Evolutionary conservation across 192 early-diverging fungal genomes (phyloP), one percentile per base, ranked within the genome.

Genomic region (Diversispora epigaea): DNA sequence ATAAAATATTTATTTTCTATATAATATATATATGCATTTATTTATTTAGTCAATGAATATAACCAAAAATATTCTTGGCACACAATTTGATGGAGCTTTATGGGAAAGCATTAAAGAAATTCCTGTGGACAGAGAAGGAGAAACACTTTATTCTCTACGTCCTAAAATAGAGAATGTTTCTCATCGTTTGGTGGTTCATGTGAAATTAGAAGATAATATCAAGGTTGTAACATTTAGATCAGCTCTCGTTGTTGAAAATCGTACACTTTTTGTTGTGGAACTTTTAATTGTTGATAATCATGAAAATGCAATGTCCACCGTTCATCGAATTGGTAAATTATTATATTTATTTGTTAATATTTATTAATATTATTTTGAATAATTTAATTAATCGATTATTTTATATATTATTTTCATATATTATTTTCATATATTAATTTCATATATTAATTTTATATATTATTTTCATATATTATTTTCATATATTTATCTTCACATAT

Each of bases 71-170:
- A 87, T 88, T 70, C 77, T 98, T 12, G 94, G 91, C 39, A 76
- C 97, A 14, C 95, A 96, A 81, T 87, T 97, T 64, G 82, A 93
- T 63, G 92, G 93, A 19, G 88, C 91, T 3, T 80, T 85, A 69
- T 97, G 96, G 95, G 96, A 99, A 80, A 93, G 92, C 75, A 83
- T 98, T 50, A 95, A 94, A 65, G 90, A 90, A 10, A 89, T 98
- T 54, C 80, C 89, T 63, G 93, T 99, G 2, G 98, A 99, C 79
- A 84, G 91, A 22, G 96, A 98, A 81, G 94, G 94, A 6, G 85
- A 87, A 41, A 87, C 87, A 64, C 78, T 93, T 45, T 95, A 97
- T 76, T 79, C 90, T 21, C 79, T 99, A 68, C 85, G 93, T 56
- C 97, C 97, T 0, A 86, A 91, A 17, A 64, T 96, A 19, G 89